Conservation (phyloP, 75 land plant genomes). For the Cunninghamia lanceolata region DNA sequence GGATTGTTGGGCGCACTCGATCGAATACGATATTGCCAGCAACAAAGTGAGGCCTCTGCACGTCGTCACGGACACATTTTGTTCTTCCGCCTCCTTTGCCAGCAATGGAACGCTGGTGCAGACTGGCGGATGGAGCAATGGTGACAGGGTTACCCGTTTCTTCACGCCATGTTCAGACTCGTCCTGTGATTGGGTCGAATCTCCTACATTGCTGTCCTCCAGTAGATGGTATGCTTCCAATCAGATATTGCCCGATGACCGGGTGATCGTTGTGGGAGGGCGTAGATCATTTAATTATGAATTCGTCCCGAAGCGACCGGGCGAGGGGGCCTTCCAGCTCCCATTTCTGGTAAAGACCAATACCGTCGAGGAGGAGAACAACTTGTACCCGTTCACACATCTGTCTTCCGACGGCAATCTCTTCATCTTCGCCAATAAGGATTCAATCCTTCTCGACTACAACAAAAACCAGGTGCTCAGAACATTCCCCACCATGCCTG, state of each 20-base stretch:
- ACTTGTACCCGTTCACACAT: constrained; percentile 33
- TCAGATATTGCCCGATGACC: constrained; percentile 59
- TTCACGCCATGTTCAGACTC: constrained; percentile 32
- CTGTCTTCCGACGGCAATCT: constrained; percentile 33
- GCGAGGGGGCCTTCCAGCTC: constrained; percentile 11
- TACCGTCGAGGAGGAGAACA: constrained; percentile 13
- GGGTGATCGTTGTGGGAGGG: constrained; percentile 59
- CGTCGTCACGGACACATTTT: constrained; percentile 47
- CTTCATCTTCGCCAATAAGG: constrained; percentile 46
- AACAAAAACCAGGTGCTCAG: constrained; percentile 20
- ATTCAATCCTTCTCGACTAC: constrained; percentile 45
- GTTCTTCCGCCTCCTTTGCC: constrained; percentile 41
- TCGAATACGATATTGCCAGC: constrained; percentile 25
- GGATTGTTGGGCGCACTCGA: constrained; percentile 36
- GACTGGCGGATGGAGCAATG: constrained; percentile 50
- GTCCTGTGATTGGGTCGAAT: constrained; percentile 45
- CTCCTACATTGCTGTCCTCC: constrained; percentile 17
- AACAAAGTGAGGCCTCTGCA: constrained; percentile 36
- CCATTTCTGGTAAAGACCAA: constrained; percentile 24
- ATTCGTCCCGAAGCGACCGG: constrained; percentile 22
- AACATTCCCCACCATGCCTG: constrained; percentile 27
- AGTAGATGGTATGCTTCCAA: constrained; percentile 45
- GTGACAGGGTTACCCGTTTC: constrained; percentile 34
- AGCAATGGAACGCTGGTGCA: constrained; percentile 45
- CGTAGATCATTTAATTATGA: constrained; percentile 35